Evolutionary conservation across 2,329 filamentous ascomycete species (phyloP).

Genomic region (Alternaria ethzedia): DNA sequence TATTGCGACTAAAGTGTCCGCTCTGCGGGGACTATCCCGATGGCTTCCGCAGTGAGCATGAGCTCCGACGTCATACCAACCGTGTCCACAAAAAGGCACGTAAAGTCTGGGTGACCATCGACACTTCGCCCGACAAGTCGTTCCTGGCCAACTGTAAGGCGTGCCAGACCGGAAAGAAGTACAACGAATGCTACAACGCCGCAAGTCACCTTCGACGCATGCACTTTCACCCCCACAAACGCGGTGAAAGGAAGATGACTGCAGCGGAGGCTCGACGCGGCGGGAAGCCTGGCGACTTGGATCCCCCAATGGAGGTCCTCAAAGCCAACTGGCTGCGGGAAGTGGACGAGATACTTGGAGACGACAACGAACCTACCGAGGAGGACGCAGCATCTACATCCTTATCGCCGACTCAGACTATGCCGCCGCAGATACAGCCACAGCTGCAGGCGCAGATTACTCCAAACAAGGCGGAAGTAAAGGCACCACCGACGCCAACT

Average conservation of each 20-base stretch:
- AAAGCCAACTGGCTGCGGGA: constrained; percentile 66
- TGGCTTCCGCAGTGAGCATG: constrained; percentile 86
- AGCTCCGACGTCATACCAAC: constrained; percentile 62
- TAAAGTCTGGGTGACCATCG: constrained; percentile 69
- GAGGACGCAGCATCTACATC: constrained; percentile 30
- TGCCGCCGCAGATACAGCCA: background rate
- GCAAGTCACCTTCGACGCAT: constrained; percentile 86
- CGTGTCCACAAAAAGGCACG: constrained; percentile 69
- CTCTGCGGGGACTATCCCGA: constrained; percentile 75
- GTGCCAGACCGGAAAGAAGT: constrained; percentile 77
- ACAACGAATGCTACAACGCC: constrained; percentile 92
- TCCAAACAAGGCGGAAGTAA: constrained; percentile 32
- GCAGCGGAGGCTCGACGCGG: constrained; percentile 65
- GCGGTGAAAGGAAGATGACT: constrained; percentile 59
- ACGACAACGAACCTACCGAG: constrained; percentile 31
- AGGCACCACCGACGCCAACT: constrained; percentile 45
- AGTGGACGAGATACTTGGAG: constrained; percentile 55
- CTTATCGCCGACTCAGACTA: constrained; percentile 23
- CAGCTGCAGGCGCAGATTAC: constrained; percentile 20
- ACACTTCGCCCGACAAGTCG: constrained; percentile 64
- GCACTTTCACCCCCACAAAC: constrained; percentile 78
- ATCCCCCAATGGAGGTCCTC: constrained; percentile 66
- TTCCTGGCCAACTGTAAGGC: constrained; percentile 83
- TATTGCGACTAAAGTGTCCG: constrained; percentile 58
- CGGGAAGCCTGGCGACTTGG: constrained; percentile 61